Evolutionary conservation across 129 eudicot genomes (phyloP), one percentile per base, ranked within the genome.

Genomic region (Helianthus tuberosus): DNA sequence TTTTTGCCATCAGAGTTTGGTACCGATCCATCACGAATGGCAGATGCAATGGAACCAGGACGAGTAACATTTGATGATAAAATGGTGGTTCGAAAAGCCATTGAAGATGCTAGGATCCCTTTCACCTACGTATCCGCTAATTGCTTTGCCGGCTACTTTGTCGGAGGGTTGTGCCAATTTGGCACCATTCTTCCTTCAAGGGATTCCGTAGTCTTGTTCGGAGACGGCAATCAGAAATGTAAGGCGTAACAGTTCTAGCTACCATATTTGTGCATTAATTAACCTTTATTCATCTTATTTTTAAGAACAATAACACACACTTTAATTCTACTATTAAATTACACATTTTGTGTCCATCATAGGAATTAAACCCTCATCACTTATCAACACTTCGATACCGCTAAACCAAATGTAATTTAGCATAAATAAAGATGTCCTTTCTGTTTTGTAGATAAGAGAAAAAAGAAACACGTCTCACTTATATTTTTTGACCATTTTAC

Each of bases 221-320:
- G 88, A 36, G 94, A 88, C 35, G 90, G 84, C 38, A 85, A 85
- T 57, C 69, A 80, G 17, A 88, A 85, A 80, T 80, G 94, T 85
- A 82, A 1, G 74, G 46, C 10, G 32, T 2, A 14, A 55, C 44
- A 41, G 0, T 55, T 55, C 25, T 11, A 4, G 17, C 27, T 20
- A 20, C 11, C 14, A 57, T 57, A 32, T 57, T 23, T 3, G 14
- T 25, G 29, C 29, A 25, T 25, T 25, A 41, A 41, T 41, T 41
- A 7, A 7, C 46, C 46, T 41, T 41, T 6, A 41, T 41, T 41
- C 7, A 9, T 41, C 2, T 29, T 41, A 41, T 41, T 41, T 41
- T 41, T 7, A 2, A 41, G 0, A 41, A 41, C 2, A 41, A 41
- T 7, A 39, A 39, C 0, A 41, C 8, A 41, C 1, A 41, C 44